Base-by-base conservation (phyloP, 257 asterid genomes). In the Phtheirospermum japonicum region DNA sequence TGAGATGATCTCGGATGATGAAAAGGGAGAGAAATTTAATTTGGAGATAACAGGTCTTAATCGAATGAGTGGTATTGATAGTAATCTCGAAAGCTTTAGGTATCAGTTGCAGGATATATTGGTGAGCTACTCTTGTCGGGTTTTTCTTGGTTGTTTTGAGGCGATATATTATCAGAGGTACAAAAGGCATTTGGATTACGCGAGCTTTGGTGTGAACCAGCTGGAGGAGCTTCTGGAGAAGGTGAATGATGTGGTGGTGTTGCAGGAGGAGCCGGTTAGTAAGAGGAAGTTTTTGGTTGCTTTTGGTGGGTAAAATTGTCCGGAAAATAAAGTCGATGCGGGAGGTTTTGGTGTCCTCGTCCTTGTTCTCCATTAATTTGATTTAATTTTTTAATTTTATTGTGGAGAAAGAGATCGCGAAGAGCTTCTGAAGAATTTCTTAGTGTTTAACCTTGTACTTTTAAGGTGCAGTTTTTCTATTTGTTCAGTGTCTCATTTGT, bases 91-190 rank as follows among this genome's bases (percentile, higher is more conserved):
- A 9, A 71, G 69, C 31, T 93, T 93, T 58, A 87, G 77, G 67
- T 78, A 79, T 26, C 95, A 93, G 79, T 95, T 93, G 52, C 90
- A 87, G 79, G 99, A 93, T 28, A 90, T 93, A 63, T 62, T 93
- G 60, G 99, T 90, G 48, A 87, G 97, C 78, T 93, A 77, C 70
- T 87, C 95, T 13, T 87, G 88, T 74, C 78, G 79, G 42, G 74
- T 93, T 53, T 72, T 77, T 64, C 74, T 93, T 5, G 84, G 83
- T 66, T 66, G 63, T 54, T 90, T 93, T 45, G 97, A 93, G 77
- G 82, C 68, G 36, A 80, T 85, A 62, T 93, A 93, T 67, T 78
- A 68, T 65, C 92, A 85, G 66, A 81, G 94, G 70, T 85, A 90
- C 79, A 90, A 93, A 82, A 76, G 88, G 55, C 72, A 73, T n/a